A percentile compares a stretch with the other conserved stretches of the same genome.
Conservation (phyloP, 148 eudicot genomes). For the Persicaria maculosa region DNA sequence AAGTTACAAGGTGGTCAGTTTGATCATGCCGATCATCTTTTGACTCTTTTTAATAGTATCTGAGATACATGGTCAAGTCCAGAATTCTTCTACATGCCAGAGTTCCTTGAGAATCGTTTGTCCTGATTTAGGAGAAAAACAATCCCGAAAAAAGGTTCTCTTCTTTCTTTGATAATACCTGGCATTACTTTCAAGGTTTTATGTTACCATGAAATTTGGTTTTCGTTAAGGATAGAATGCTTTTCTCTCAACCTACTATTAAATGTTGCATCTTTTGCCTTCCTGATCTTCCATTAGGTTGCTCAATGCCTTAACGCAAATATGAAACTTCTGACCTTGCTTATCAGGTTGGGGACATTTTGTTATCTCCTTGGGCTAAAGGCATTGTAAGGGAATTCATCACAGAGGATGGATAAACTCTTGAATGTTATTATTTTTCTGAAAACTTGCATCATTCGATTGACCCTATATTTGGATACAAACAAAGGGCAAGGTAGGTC, state of each 20-base stretch:
- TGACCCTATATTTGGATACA: constrained; percentile 89
- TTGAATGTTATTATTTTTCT: constrained; percentile 92
- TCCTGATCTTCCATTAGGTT: not conserved
- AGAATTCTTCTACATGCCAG: constrained; percentile 97
- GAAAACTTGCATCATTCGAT: constrained; percentile 98
- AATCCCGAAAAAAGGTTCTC: constrained; percentile 85
- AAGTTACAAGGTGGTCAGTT: constrained; percentile 99
- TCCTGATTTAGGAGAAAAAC: constrained; percentile 95
- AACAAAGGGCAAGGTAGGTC: constrained; percentile 93
- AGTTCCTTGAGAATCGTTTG: constrained; percentile 86
- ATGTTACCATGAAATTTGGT: not conserved
- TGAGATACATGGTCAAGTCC: constrained; percentile 94
- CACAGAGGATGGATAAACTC: constrained; percentile 82
- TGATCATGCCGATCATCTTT: constrained; percentile 98
- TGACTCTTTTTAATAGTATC: constrained; percentile 53
- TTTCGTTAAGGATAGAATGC: not conserved
- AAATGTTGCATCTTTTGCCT: not conserved
- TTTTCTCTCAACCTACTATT: not conserved
- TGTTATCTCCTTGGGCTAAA: constrained; percentile 93
- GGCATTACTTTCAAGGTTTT: constrained; percentile 14
- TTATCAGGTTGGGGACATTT: constrained; percentile 76
- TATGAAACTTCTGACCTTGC: not conserved
- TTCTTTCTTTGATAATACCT: constrained; percentile 14
- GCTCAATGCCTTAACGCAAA: not conserved
- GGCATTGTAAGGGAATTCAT: constrained; percentile 93